Base-by-base conservation (phyloP, 139 green algal genomes). In the Picochlorum costavermella region DNA sequence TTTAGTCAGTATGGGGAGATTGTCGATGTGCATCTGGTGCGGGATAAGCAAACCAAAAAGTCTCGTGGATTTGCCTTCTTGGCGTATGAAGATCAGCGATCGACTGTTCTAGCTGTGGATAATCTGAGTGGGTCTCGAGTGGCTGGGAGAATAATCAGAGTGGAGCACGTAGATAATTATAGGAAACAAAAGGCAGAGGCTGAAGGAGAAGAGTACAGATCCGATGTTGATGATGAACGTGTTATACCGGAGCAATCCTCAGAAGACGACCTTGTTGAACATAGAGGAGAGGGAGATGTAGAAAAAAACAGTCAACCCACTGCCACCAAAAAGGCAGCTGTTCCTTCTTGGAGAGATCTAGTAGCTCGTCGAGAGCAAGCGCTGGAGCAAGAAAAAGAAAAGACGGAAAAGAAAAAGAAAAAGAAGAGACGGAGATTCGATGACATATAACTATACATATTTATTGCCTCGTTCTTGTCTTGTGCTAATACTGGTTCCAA, bases 91-190 rank as follows among this genome's bases (percentile, higher is more conserved):
- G 92, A 99, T 79, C 93, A 98, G 78, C 81, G 90, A n/a, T 92
- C 80, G 72, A 99, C 94, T 0, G 83, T 96, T 11, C 66, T 99
- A 16, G 88, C 94, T 9, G 91, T 97, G 29, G 94, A 99, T 79
- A 99, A 99, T 77, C 69, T 99, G 6, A 95, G 82, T 63, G 94
- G 94, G 11, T 81, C 89, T 0, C 82, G 64, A 5, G 90, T 99
- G 16, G 78, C 73, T 0, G 86, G 86, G 0, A 78, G 94, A 14
- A 89, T 71, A 12, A 71, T 99, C 2, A 61, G 79, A 0, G 94
- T 98, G 48, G 90, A 99, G 65, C 94, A 99, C 66, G 91, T 97
- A 5, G 87, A 92, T 64, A 90, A 98, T 67, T 99, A 98, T 72
- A 93, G 89, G 71, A 85, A 84, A 55, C 84, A 90, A 49, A 76